phyloP scores from a whole-genome alignment of 2,329 filamentous ascomycete genomes.

The Pseudopithomyces maydicus region DNA sequence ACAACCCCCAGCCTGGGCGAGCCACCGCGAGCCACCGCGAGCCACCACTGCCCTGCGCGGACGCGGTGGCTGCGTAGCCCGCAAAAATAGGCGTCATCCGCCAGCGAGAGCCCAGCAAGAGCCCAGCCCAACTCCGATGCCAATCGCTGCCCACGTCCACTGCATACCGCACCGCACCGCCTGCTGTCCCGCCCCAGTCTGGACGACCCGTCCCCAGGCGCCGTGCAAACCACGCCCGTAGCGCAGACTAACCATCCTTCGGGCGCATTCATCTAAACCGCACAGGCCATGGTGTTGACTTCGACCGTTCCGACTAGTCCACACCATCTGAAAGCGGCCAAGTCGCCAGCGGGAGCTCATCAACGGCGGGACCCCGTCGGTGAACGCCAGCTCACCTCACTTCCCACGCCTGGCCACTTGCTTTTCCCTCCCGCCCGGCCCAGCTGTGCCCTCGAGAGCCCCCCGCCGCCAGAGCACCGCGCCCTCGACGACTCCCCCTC shows the following conservation, averaged over 20 bases:
- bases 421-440: not conserved
- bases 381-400: not conserved
- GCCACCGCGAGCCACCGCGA: not conserved
- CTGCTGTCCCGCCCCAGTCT: not conserved
- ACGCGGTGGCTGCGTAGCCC: slow-evolving; percentile 9
- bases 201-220: not conserved
- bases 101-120: not conserved
- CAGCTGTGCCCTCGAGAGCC: not conserved
- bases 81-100: slow-evolving; percentile 14
- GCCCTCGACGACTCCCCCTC: not conserved
- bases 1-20: not conserved
- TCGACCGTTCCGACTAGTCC: slow-evolving; percentile 10
- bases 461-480: too few relatives aligned
- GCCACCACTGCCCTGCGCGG: slow-evolving; percentile 1
- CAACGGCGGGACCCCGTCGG: not conserved
- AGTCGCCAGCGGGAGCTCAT: not conserved
- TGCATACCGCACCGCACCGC: not conserved
- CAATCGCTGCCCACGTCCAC: slow-evolving; percentile 4
- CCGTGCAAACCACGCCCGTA: not conserved
- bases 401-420: not conserved
- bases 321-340: slow-evolving; percentile 8
- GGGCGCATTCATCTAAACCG: slow-evolving; percentile 2
- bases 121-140: slow-evolving; percentile 12
- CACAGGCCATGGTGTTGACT: slow-evolving; percentile 3
- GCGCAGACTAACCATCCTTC: not conserved